Percentiles rank a stretch among this genome's conserved stretches.
Evolutionary conservation across 148 eudicot species (phyloP).

Genomic region (Cornus kousa): DNA sequence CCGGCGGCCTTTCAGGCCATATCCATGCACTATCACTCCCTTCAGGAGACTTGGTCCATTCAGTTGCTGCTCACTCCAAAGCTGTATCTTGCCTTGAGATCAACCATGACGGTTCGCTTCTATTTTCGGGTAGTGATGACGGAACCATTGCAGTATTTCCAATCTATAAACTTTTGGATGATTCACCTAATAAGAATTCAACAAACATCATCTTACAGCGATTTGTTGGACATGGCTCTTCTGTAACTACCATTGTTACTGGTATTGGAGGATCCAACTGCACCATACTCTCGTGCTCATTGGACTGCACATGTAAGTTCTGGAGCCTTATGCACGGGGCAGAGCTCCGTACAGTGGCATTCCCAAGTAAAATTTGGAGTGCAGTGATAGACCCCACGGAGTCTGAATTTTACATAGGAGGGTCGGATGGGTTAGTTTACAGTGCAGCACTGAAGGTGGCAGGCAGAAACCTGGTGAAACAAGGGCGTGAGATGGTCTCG

Average conservation of each 20-base stretch:
- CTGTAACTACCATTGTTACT: conserved; percentile 13
- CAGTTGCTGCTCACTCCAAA: conserved; percentile 19
- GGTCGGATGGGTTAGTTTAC: conserved; percentile 26
- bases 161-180: neutral
- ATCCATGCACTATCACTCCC: conserved; percentile 20
- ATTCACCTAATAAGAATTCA: neutral
- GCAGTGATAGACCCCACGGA: conserved; percentile 18
- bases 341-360: conserved; percentile 9
- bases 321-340: conserved; percentile 14
- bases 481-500: neutral
- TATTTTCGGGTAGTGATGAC: conserved; percentile 25
- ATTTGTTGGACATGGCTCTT: conserved; percentile 11
- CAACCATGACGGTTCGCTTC: conserved; percentile 17
- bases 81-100: conserved; percentile 20
- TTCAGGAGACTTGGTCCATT: conserved; percentile 12
- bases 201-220: neutral
- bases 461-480: neutral
- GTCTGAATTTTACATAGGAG: conserved; percentile 20
- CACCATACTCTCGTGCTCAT: conserved; percentile 22
- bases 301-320: conserved; percentile 28
- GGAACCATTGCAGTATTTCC: conserved; percentile 23
- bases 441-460: conserved; percentile 9
- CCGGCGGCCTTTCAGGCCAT: conserved; percentile 27
- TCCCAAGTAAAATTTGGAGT: conserved; percentile 16
- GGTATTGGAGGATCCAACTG: conserved; percentile 10